Evolutionary conservation across 768 basidiomycete species (phyloP), one percentile per base, ranked within the genome.

Genomic region (Suillus subluteus): DNA sequence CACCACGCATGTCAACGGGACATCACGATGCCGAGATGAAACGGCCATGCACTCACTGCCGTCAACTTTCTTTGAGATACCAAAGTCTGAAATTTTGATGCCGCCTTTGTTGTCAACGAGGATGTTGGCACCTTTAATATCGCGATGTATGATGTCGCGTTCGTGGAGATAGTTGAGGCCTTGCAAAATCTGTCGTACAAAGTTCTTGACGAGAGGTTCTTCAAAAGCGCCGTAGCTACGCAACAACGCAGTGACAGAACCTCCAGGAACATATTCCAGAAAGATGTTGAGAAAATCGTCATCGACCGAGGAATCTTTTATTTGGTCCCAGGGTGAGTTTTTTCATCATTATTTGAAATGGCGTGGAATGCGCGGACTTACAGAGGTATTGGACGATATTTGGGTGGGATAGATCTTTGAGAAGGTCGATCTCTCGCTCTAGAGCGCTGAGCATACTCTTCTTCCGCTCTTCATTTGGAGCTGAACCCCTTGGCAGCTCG

Each of bases 81-180:
- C 96, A 72, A 96, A 96, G 74, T 98, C 96, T 16, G 95, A 96
- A 38, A 98, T 98, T 77, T 98, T 98, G 80, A 98, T 91, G 12
- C 96, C 95, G 21, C 96, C 95, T 77, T 97, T 97, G 81, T 98
- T 98, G 76, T 98, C 98, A 23, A 98, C 98, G 55, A 99, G 83
- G 74, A 99, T 98, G 70, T 99, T 99, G 16, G 98, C 97, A 43
- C 98, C 98, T 77, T 99, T 99, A 82, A 99, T 99, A 73, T 99
- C 98, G 40, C 98, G 87, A 77, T 99, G 98, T 72, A 99, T 98
- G 68, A 99, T 98, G 83, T 98, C 98, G 82, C 99, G 97, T 71
- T 99, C 97, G 74, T 99, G 98, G 18, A 98, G 85, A 71, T 98
- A 98, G 73, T 90, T 87, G 63, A 98, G 84, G 13, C 96, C 96